Percentiles rank a stretch among this genome's conserved stretches.
These are phyloP conservation scores for Euphorbia tirucalli DNA, from an alignment of 345 rosid genomes.

Conservation along the genomic window DNA sequence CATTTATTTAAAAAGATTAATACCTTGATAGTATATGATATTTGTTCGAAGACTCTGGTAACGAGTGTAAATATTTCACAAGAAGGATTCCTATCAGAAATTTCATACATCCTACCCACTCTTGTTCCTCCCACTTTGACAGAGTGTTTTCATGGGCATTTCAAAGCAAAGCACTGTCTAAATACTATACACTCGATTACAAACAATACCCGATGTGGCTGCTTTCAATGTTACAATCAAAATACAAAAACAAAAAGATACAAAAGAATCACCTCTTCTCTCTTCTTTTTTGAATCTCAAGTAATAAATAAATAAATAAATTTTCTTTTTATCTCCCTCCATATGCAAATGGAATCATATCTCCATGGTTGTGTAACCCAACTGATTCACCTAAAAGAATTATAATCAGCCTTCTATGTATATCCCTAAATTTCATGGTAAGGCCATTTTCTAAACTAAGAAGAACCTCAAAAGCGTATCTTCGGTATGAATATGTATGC, in stretches of 20 bases:
- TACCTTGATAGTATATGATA: no score
- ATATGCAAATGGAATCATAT: neutral
- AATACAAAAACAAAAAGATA: neutral
- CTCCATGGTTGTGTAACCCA: slow-evolving; percentile 18
- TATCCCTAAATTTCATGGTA: slow-evolving; percentile 13
- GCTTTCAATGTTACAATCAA: slow-evolving; percentile 14
- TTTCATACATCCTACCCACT: neutral
- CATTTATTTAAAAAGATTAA: no score
- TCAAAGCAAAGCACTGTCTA: neutral
- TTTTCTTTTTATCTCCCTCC: slow-evolving; percentile 9
- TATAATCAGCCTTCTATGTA: slow-evolving; percentile 16
- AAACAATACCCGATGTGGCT: slow-evolving; percentile 11
- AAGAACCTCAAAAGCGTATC: slow-evolving; percentile 11
- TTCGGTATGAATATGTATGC: neutral
- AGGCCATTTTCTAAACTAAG: slow-evolving; percentile 10
- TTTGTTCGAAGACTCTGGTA: no score
- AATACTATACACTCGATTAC: neutral
- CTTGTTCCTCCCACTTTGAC: neutral
- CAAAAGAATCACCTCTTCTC: neutral
- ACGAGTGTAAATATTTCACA: no score
- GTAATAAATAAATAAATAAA: slow-evolving; percentile 33
- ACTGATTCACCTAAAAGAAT: slow-evolving; percentile 27
- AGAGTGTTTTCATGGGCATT: neutral
- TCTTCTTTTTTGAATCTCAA: slow-evolving; percentile 1
- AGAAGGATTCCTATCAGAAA: no score